Evolutionary conservation across 2,329 filamentous ascomycete species (phyloP).

Genomic region (Apiospora hydei): DNA sequence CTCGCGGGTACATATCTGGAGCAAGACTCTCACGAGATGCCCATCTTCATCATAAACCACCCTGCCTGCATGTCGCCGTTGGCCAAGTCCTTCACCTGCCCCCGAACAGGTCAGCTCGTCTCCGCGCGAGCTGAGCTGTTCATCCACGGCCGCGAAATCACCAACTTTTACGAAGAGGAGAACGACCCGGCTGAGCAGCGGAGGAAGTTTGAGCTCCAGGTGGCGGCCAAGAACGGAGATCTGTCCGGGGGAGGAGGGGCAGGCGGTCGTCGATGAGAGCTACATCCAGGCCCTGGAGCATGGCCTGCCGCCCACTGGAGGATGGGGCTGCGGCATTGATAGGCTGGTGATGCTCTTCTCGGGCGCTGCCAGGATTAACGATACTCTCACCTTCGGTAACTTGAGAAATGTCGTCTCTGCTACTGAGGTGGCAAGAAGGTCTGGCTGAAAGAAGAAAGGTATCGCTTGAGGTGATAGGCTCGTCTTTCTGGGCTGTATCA

Average conservation of each 20-base stretch:
- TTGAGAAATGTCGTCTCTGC: constrained; percentile 70
- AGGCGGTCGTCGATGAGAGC: constrained; percentile 72
- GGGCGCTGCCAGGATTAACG: constrained; percentile 78
- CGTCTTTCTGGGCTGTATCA: not conserved
- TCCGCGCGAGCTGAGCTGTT: constrained; percentile 88
- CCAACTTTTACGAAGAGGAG: constrained; percentile 98
- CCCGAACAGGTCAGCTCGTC: constrained; percentile 71
- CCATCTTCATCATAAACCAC: constrained; percentile 89
- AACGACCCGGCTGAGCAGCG: constrained; percentile 90
- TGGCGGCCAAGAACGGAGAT: constrained; percentile 44
- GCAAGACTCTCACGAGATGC: constrained; percentile 69
- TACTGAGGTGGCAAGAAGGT: constrained; percentile 19
- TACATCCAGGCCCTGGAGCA: constrained; percentile 87
- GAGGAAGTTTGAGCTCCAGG: constrained; percentile 74
- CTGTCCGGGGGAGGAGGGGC: constrained; percentile 53
- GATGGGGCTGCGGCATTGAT: constrained; percentile 95
- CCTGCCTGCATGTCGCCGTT: constrained; percentile 91
- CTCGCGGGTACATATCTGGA: constrained; percentile 82
- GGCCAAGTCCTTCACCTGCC: constrained; percentile 83
- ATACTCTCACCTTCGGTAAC: constrained; percentile 89
- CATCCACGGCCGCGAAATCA: constrained; percentile 79
- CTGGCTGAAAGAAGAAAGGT: not conserved
- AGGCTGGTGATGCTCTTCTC: constrained; percentile 90
- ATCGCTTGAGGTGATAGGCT: not conserved
- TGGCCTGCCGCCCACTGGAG: constrained; percentile 92